Base-by-base conservation (phyloP, 1,284 basidiomycete species). In the Leccinum pachyderme region DNA sequence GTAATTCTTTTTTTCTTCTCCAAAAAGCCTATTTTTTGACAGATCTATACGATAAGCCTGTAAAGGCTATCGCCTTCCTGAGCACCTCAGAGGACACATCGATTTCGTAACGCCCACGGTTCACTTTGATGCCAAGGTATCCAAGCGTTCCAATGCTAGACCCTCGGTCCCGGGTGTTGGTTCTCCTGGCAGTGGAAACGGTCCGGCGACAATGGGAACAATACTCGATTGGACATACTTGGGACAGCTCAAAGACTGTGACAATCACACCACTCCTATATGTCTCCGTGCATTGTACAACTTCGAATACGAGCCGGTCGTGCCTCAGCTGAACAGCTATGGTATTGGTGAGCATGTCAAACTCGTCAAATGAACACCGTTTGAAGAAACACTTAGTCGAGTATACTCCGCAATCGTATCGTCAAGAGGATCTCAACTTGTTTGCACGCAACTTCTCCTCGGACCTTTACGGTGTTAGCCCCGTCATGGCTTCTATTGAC, bases 211-310 rank as follows among this genome's bases (percentile, higher is more conserved):
- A 15, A 69, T 68, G 9, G 70, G 69, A 27, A 48, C 56, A 15
- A 51, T 67, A 7, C 46, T 68, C 66, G 29, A 68, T 59, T 15
- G 59, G 69, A 59, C 63, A 4, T 1, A 0, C 6, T 3, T 9
- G 24, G 60, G 63, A 5, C 60, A 69, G 35, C 61, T 80, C 50
- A 60, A 55, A 13, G 61, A 66, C 27, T 81, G 83, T 57, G 75
- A 79, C 60, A 51, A 69, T 28, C 61, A 70, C 41, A 81, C 78
- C 57, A 78, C 77, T 5, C 76, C 74, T 0, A 63, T 67, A 39
- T 83, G 81, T 59, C 65, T 81, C 47, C 72, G 77, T 31, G 75
- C 73, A 4, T 62, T 82, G 59, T 86, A 82, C 54, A 65, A 65
- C 0, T 73, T 80, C 39, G 60, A 67, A 18, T 78, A 78, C 55